These are phyloP conservation scores for Pyrenopolyporus hunteri DNA, from an alignment of 495 filamentous ascomycete species.

Conservation along the genomic window DNA sequence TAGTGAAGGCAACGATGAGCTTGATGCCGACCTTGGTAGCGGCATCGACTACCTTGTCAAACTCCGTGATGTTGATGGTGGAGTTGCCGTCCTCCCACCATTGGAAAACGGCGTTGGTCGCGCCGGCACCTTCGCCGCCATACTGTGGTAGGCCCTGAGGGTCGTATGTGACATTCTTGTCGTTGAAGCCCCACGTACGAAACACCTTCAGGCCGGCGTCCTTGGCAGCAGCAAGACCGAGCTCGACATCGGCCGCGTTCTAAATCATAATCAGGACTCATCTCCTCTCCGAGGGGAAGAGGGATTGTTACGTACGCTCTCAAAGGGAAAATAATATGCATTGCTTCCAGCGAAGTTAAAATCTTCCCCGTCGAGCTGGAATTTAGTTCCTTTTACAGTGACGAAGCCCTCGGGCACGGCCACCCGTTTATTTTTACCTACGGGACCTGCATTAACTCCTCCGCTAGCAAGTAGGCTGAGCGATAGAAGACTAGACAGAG, in stretches of 20 bases:
- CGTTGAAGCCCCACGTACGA: conserved; percentile 56
- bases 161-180: conserved; percentile 61
- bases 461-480: conserved; percentile 20
- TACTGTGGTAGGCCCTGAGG: conserved; percentile 49
- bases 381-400: conserved; percentile 59
- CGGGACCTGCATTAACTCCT: not conserved
- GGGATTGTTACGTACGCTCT: conserved; percentile 41
- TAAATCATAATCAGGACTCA: conserved; percentile 17
- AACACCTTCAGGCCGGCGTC: conserved; percentile 67
- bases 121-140: conserved; percentile 55
- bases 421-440: not conserved
- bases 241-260: conserved; percentile 66
- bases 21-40: conserved; percentile 62
- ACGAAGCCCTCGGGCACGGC: conserved; percentile 50
- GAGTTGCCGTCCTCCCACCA: conserved; percentile 52
- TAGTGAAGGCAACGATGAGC: conserved; percentile 64
- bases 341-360: conserved; percentile 74
- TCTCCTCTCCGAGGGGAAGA: not conserved
- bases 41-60: conserved; percentile 61
- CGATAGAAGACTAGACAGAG: conserved; percentile 17
- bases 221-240: conserved; percentile 59
- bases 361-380: conserved; percentile 67
- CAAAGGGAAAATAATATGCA: conserved; percentile 73
- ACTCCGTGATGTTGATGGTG: conserved; percentile 63
- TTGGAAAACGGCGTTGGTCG: conserved; percentile 58